Evolutionary conservation across 768 basidiomycete genomes (phyloP), one percentile per base, ranked within the genome.

Genomic region (Mycena crocata): DNA sequence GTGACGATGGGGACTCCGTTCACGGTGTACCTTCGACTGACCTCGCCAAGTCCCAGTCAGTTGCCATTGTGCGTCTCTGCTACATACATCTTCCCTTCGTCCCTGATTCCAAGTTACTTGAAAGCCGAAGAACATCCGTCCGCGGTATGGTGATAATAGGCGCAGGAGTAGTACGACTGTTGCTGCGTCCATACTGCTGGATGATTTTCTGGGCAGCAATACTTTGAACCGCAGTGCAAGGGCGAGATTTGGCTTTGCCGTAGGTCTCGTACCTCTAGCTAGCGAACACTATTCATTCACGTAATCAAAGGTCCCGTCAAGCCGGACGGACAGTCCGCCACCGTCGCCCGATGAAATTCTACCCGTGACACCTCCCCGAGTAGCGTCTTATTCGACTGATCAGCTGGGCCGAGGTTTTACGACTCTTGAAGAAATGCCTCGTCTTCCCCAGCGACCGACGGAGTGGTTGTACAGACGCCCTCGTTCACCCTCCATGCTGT

Each of bases 401-500:
- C 42, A 44, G 24, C 65, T 55, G 40, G 68, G 70, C 64, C 70
- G 23, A 64, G 68, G 34, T 54, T 69, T 59, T 57, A 70, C 70
- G 64, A 62, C 62, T 60, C 62, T 70, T 69, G 65, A 72, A 37
- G 68, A 73, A 40, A 71, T 74, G 39, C 72, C 74, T 50, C 63
- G 69, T 32, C 71, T 72, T 57, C 70, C 76, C 31, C 72, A 71
- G 44, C 72, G 64, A 54, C 73, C 57, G 31, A 79, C 80, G 24
- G 82, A 84, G 70, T 86, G 85, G 85, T 78, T 86, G 49, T 84
- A 85, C 68, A 82, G 85, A 46, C 80, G 77, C 34, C 81, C 83
- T 49, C 82, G 78, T 71, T 75, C 80, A 13, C 68, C 80, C 45
- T 58, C 71, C 45, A 21, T 68, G n/a, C 52, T 76, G 59, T 71